Base-by-base conservation (phyloP, 1,284 basidiomycete species). In the Moesziomyces sp. region DNA sequence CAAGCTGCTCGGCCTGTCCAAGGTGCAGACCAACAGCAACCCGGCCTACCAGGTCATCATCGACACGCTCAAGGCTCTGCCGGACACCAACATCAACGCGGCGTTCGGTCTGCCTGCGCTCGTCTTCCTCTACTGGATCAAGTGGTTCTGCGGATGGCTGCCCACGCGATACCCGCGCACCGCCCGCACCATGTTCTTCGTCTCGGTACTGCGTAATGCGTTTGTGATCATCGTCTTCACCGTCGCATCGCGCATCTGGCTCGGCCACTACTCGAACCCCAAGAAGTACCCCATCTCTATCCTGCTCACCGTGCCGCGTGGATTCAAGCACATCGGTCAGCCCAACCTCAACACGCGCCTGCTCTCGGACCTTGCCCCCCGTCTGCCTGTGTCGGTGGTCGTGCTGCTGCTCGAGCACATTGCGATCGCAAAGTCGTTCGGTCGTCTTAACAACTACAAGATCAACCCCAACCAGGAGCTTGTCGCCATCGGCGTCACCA, bases 381-480 rank as follows among this genome's bases (percentile, higher is more conserved):
- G 97, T 74, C 86, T 99, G 5, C 95, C 95, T 3, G 91, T 97
- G 14, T 92, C 95, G 44, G 95, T 94, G 7, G 96, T 99, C 82
- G 92, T 99, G 76, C 88, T 99, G 46, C 87, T 99, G 16, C 88
- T 99, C 52, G 96, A 99, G 85, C 97, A 99, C 86, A 97, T 99
- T 72, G 92, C 95, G 49, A 99, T 98, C 77, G 90, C 92, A 55
- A 67, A 84, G 92, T 93, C 94, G 0, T 99, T 99, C 84, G 96
- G 97, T 67, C 91, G 96, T 65, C 85, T 97, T 71, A 98, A 99
- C 85, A 91, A 91, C 40, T 99, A 99, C 88, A 97, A 94, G 85
- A 98, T 99, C 85, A 91, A 97, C 82, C 94, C 96, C 18, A 95
- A 94, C 86, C 96, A 98, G 85, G 96, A 98, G 85, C 88, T 98